Evolutionary conservation across 2,329 filamentous ascomycete genomes (phyloP), one percentile per base, ranked within the genome.

Genomic region (Fusarium virguliforme): DNA sequence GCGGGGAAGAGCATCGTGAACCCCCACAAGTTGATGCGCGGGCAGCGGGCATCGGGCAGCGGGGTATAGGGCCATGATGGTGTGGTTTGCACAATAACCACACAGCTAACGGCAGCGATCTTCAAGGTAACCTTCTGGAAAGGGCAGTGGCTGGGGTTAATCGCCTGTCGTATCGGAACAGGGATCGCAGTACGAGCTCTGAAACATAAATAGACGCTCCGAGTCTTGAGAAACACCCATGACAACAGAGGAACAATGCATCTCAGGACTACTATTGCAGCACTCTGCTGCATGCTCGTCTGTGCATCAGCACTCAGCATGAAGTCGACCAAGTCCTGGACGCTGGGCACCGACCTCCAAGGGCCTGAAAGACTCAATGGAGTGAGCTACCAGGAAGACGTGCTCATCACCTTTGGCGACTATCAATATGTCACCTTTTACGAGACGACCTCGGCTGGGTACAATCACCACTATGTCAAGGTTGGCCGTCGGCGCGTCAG

Each of bases 381-480:
- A 4, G 69, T 72, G 3, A 72, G 69, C 35, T 72, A 72, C 4
- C 69, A 72, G 13, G 69, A 72, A 43, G 69, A 72, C 2, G 69
- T 28, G 1, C 65, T 72, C n/a, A 56, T 72, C 32, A 72, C 69
- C 1, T 60, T 67, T 48, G 69, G 65, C 1, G 41, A 72, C 4
- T 24, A 72, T 15, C 69, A 72, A 30, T 72, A 72, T 51, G 46
- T 72, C 1, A 72, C 69, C 0, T 72, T 72, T 28, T 72, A 72
- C 18, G 69, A 72, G 30, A 72, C 69, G 9, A 38, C 69, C 0
- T 40, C 69, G 0, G 65, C 65, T 1, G 69, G 69, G 0, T 72
- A 72, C 1, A 35, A 54, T 3, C 63, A 72, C 15, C 69, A 72
- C 12, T 67, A 70, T 10, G 65, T 72, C 0, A 58, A 56, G 8